phyloP scores from a whole-genome alignment of 768 basidiomycete species.

The Gelatoporia subvermispora region DNA sequence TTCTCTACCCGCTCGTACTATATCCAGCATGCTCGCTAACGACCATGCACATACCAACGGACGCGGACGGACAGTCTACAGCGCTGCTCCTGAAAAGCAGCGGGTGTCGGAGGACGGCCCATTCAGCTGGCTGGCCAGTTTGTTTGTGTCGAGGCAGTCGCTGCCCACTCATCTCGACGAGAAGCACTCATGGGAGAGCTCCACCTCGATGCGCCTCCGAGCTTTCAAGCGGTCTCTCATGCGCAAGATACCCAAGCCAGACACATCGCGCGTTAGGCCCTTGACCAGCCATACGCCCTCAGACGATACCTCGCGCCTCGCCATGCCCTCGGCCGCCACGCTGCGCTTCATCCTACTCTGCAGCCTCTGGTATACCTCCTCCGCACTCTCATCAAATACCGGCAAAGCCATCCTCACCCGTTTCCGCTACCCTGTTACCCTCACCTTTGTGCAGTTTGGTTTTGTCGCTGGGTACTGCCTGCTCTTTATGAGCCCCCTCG shows the following conservation, averaged over 20 bases:
- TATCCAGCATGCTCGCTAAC: too few species aligned
- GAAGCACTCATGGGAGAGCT: conserved; percentile 12
- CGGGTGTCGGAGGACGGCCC: background rate
- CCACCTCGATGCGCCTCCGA: conserved; percentile 7
- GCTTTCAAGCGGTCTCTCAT: conserved; percentile 13
- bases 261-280: conserved; percentile 1
- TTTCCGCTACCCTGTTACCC: conserved; percentile 92
- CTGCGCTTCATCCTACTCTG: conserved; percentile 75
- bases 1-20: too few species aligned
- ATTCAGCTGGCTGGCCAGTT: conserved; percentile 18
- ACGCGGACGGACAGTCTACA: too few species aligned
- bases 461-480: conserved; percentile 88
- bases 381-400: conserved; percentile 92
- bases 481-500: conserved; percentile 71
- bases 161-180: conserved; percentile 10
- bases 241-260: conserved; percentile 9
- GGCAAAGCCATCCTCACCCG: conserved; percentile 92
- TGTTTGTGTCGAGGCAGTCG: conserved; percentile 4
- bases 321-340: conserved; percentile 26
- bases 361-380: conserved; percentile 87
- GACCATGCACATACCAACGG: too few species aligned
- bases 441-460: conserved; percentile 96
- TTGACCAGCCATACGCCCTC: background rate
- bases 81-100: conserved; percentile 4
- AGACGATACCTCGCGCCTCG: conserved; percentile 1